Percentiles rank a stretch among this genome's conserved stretches.
phyloP scores from a whole-genome alignment of 257 asterid genomes.

The Agastache rugosa region DNA sequence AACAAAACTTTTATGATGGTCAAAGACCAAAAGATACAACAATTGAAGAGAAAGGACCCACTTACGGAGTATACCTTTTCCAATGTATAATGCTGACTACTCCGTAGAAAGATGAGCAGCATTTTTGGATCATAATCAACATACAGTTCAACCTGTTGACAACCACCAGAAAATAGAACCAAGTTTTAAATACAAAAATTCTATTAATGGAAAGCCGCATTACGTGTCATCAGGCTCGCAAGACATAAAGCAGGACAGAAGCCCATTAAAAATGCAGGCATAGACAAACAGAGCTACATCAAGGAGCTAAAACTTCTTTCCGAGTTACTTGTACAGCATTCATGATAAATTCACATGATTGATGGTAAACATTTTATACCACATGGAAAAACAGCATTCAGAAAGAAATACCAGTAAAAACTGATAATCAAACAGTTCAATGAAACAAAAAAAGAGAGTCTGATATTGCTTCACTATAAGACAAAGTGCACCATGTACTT shows the following conservation, averaged over 20 bases:
- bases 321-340: neutral
- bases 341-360: neutral
- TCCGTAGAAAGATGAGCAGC: slow-evolving; percentile 95
- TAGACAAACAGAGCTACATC: slow-evolving; percentile 15
- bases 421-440: slow-evolving; percentile 19
- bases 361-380: neutral
- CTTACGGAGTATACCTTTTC: slow-evolving; percentile 70
- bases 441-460: slow-evolving; percentile 32
- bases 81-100: slow-evolving; percentile 96
- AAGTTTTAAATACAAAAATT: slow-evolving; percentile 29
- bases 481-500: neutral
- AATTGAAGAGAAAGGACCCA: slow-evolving; percentile 7
- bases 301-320: slow-evolving; percentile 22
- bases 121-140: slow-evolving; percentile 85
- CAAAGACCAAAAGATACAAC: slow-evolving; percentile 34
- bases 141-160: slow-evolving; percentile 89
- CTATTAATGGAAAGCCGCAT: slow-evolving; percentile 10
- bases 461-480: neutral
- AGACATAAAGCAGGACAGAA: slow-evolving; percentile 17
- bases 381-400: neutral
- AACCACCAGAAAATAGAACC: slow-evolving; percentile 31
- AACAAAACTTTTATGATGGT: slow-evolving; percentile 32
- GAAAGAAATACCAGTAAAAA: neutral
- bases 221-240: neutral
- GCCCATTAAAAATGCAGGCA: slow-evolving; percentile 22